Evolutionary conservation across 2,329 filamentous ascomycete species (phyloP), one percentile per base, ranked within the genome.

Genomic region (Bipolaris oryzae): DNA sequence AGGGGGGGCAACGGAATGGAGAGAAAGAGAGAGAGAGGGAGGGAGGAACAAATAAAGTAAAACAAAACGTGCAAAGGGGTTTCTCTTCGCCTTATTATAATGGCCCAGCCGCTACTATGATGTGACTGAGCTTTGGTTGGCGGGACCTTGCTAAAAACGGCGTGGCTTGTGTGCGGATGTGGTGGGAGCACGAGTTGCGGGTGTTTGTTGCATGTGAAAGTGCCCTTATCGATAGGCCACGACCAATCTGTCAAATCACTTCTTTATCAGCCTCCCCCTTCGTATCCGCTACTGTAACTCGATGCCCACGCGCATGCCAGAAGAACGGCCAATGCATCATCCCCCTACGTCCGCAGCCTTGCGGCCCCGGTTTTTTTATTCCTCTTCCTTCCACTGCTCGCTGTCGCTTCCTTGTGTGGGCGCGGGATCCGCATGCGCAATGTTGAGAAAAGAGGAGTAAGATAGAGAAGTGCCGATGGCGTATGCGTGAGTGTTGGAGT

Each of bases 181-280:
- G 35, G 38, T 49, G 45, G 28, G 28, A 31, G 28, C 28, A 31
- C 28, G 28, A 31, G 10, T 42, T 42, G 15, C 16, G 20, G 20
- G 46, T 25, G 55, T 62, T 5, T 61, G 54, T 67, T 33, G 55
- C 67, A 69, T 69, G 67, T 69, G 67, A 69, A 67, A 69, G 61
- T 53, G 43, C 13, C 28, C 55, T 59, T 67, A 67, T 67, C 63
- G 66, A 68, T 68, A 67, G 59, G 16, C 33, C 15, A 25, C 23
- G 5, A 11, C n/a, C 13, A 11, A n/a, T 25, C 21, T 21, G 15
- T 25, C 39, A 9, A 16, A 31, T 31, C 28, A 5, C 10, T 31
- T 42, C 39, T 13, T 18, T 42, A 42, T 42, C 39, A n/a, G 5
- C 13, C 5, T 10, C 28, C 10, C 28, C 28, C 28, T 31, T 31